Conservation (phyloP, 1,284 basidiomycete species). For the Salmacisia buchloeana region DNA sequence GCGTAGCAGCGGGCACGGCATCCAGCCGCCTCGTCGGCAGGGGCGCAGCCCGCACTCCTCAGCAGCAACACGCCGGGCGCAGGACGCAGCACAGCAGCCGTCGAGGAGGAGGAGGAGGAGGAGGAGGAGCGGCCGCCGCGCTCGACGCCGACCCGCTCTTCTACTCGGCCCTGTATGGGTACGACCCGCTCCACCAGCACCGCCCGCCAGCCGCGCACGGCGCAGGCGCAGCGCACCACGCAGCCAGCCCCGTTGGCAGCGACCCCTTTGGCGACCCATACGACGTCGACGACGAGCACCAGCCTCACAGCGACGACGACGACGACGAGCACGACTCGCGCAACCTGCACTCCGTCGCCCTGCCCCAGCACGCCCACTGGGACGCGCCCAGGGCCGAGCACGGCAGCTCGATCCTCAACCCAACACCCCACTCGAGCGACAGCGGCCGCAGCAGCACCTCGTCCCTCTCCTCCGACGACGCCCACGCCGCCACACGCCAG, state of each 20-base stretch:
- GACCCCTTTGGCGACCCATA: background rate
- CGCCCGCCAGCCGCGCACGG: background rate
- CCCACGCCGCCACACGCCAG: too few relatives aligned
- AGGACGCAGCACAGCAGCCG: background rate
- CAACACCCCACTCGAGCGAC: background rate
- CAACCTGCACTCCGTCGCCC: background rate
- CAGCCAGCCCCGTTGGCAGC: background rate
- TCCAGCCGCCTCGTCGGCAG: background rate
- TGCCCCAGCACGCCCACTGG: background rate
- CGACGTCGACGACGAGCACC: constrained; percentile 1
- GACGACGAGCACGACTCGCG: constrained; percentile 1
- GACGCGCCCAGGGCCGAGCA: background rate
- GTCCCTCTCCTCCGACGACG: background rate
- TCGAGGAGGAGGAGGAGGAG: background rate
- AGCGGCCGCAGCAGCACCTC: background rate
- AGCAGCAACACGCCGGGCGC: background rate
- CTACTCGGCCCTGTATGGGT: constrained; percentile 2
- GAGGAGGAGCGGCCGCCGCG: background rate
- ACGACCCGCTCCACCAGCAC: background rate
- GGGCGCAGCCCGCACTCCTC: background rate
- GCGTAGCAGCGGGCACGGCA: background rate
- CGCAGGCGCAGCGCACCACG: background rate
- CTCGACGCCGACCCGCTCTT: constrained; percentile 7
- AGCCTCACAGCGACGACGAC: background rate
- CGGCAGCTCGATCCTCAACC: background rate